Evolutionary conservation across 208 protist genomes (phyloP), one percentile per base, ranked within the genome.

Genomic region (Phytomonas serpens): DNA sequence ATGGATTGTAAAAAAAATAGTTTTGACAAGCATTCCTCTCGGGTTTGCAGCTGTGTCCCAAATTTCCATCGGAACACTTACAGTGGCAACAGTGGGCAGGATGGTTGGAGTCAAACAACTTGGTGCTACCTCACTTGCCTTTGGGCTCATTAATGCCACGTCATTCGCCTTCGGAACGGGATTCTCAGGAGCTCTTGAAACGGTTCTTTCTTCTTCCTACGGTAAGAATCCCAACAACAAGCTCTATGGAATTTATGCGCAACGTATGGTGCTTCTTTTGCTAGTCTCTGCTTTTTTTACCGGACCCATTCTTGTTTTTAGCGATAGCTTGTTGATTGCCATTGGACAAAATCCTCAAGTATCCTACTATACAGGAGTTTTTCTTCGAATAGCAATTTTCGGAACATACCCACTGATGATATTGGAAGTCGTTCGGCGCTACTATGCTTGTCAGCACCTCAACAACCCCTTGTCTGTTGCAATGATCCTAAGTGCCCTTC

Each of bases 131-230:
- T 81, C 87, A 13, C 70, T 95, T 14, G 87, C 84, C 2, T 83
- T 84, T 61, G 86, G 87, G 0, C 79, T 95, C n/a, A 82, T 95
- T 36, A 91, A 91, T 64, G 80, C 87, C n/a, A 92, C 87, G 16
- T 84, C 83, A 38, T 90, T 87, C 63, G 73, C 84, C n/a, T 85
- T 85, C 42, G 76, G 81, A 27, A 64, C 84, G 0, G 85, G 89
- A 32, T 89, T 89, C 69, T 88, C 79, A 61, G 84, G 87, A n/a
- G 87, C 85, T 2, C 78, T 93, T 31, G 83, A 95, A 78, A 95
- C 87, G 40, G 71, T 90, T 7, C 80, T 95, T 34, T 93, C 87
- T 37, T 80, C 88, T 71, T 82, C 80, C 38, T 95, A 90, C 72
- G 87, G 85, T 29, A 76, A 74, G n/a, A 78, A 93, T 73, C 83